These are phyloP conservation scores for Dactylonectria macrodidyma DNA, from an alignment of 2,329 filamentous ascomycete species.

Conservation along the genomic window DNA sequence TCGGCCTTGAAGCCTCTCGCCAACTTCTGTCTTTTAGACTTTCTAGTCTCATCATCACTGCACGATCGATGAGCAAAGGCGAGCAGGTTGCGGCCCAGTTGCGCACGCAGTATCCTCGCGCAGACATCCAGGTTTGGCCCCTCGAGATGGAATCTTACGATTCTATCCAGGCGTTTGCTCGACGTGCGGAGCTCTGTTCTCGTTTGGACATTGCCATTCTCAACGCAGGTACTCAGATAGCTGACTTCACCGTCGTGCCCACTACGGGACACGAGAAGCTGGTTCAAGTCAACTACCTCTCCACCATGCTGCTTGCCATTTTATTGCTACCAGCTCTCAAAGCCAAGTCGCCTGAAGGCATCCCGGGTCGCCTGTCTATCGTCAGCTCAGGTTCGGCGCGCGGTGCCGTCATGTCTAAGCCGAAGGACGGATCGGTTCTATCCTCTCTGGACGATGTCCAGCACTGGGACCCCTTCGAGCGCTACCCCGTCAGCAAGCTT, in stretches of 20 bases:
- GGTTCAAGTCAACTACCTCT: conserved; percentile 59
- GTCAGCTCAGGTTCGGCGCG: conserved; percentile 24
- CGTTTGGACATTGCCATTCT: conserved; percentile 54
- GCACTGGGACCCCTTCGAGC: conserved; percentile 15
- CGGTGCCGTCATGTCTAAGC: conserved; percentile 8
- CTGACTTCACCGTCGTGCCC: conserved; percentile 31
- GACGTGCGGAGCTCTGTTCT: conserved; percentile 49
- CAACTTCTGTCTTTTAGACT: conserved; percentile 57
- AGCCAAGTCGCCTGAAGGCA: background rate
- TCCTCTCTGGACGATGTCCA: conserved; percentile 6
- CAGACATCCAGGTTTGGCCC: conserved; percentile 59
- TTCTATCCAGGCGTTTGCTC: conserved; percentile 58
- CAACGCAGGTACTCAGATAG: conserved; percentile 15
- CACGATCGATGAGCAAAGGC: conserved; percentile 57
- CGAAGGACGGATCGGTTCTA: background rate
- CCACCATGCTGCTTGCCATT: conserved; percentile 51
- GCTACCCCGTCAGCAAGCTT: conserved; percentile 25
- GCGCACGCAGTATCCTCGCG: conserved; percentile 33
- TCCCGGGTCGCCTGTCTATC: conserved; percentile 24
- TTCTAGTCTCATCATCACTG: conserved; percentile 59
- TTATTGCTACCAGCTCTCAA: conserved; percentile 38
- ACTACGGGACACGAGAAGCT: conserved; percentile 56
- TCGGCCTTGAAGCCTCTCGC: conserved; percentile 60
- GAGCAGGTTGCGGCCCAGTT: conserved; percentile 55
- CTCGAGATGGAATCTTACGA: conserved; percentile 61